A percentile compares a stretch with the other conserved stretches of the same genome.
phyloP scores from a whole-genome alignment of 140 eudicot genomes.

The Erigeron philadelphicus region DNA sequence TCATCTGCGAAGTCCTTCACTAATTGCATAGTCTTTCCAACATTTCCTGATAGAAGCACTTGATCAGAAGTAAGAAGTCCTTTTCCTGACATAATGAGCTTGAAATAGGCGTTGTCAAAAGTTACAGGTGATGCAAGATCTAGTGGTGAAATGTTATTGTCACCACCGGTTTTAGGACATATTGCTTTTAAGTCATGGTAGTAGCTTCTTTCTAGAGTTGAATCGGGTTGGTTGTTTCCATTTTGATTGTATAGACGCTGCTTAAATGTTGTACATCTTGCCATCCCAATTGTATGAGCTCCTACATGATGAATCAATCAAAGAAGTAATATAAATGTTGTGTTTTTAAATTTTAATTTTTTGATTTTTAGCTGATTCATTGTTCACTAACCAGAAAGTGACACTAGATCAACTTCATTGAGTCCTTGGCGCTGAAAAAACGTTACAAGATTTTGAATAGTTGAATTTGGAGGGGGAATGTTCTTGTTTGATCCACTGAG shows the following conservation, averaged over 20 bases:
- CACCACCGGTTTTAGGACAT: conserved; percentile 74
- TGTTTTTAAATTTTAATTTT: neutral
- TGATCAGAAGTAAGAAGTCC: conserved; percentile 84
- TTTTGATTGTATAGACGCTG: conserved; percentile 80
- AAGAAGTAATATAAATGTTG: neutral
- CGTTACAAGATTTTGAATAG: conserved; percentile 50
- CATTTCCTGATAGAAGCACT: conserved; percentile 67
- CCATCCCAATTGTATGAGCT: conserved; percentile 84
- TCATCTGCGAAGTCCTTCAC: conserved; percentile 61
- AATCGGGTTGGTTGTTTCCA: conserved; percentile 74
- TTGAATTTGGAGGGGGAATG: conserved; percentile 86
- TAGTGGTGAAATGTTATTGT: conserved; percentile 67
- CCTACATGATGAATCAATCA: conserved; percentile 33
- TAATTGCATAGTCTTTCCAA: conserved; percentile 41
- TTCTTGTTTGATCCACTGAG: conserved; percentile 51
- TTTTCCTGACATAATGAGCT: conserved; percentile 74
- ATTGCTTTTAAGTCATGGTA: conserved; percentile 61
- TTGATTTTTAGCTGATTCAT: neutral
- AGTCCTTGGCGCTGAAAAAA: conserved; percentile 53
- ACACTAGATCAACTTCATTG: too few relatives aligned
- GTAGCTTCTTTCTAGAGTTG: conserved; percentile 69
- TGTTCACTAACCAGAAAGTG: conserved; percentile 42
- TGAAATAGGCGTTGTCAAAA: conserved; percentile 84
- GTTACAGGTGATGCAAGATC: conserved; percentile 61
- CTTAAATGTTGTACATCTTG: conserved; percentile 73